A percentile compares a stretch with the other conserved stretches of the same genome.
phyloP scores from a whole-genome alignment of 75 land plant genomes.

The Selaginella moellendorffii region DNA sequence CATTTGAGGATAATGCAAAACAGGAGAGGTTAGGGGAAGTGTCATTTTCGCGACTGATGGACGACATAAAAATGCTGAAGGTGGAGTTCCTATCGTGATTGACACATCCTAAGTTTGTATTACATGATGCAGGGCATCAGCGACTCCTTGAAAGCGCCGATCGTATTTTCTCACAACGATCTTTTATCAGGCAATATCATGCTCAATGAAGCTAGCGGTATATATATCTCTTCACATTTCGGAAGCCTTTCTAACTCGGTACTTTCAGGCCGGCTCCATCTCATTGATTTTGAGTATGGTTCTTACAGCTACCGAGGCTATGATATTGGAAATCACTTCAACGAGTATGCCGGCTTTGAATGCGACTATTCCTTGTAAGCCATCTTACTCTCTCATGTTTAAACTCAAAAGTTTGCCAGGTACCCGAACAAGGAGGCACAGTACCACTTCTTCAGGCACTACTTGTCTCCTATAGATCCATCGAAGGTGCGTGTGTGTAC shows the following conservation, averaged over 20 bases:
- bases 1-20: slow-evolving; percentile 58
- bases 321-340: slow-evolving; percentile 96
- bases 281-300: slow-evolving; percentile 98
- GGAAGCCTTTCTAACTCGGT: background rate
- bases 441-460: slow-evolving; percentile 85
- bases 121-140: slow-evolving; percentile 54
- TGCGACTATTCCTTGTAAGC: slow-evolving; percentile 81
- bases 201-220: slow-evolving; percentile 71
- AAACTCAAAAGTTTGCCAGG: slow-evolving; percentile 29
- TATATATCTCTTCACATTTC: background rate
- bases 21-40: slow-evolving; percentile 50
- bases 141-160: slow-evolving; percentile 50
- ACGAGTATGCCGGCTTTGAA: slow-evolving; percentile 95
- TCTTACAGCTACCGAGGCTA: slow-evolving; percentile 92
- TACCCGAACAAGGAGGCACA: slow-evolving; percentile 77
- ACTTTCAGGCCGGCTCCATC: slow-evolving; percentile 49
- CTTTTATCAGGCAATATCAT: slow-evolving; percentile 89
- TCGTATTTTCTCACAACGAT: slow-evolving; percentile 92
- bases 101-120: background rate
- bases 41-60: slow-evolving; percentile 44
- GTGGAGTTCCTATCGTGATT: slow-evolving; percentile 17
- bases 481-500: slow-evolving; percentile 32
- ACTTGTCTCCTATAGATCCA: slow-evolving; percentile 57
- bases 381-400: background rate
- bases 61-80: slow-evolving; percentile 46